Conservation (phyloP, 2,329 filamentous ascomycete species). For the Trichoderma sp. region DNA sequence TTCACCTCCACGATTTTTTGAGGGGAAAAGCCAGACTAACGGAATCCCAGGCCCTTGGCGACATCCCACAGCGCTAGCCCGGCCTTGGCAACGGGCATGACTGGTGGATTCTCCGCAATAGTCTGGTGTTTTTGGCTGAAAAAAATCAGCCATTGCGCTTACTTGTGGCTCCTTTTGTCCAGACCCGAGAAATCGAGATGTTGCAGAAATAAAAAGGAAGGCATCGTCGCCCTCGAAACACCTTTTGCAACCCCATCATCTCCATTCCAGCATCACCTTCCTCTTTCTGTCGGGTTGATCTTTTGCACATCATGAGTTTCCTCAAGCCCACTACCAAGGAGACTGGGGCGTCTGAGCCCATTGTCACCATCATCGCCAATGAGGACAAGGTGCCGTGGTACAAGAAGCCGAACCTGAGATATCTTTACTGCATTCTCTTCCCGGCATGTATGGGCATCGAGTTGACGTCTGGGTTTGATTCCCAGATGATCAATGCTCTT, state of each 20-base stretch:
- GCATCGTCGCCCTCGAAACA: neutral
- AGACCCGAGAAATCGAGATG: neutral
- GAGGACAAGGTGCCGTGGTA: conserved; percentile 5
- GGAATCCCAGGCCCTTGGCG: neutral
- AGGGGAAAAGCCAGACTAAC: neutral
- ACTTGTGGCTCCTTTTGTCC: neutral
- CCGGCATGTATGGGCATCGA: conserved; percentile 7
- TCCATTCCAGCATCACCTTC: neutral
- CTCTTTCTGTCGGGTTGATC: neutral
- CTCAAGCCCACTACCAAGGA: neutral
- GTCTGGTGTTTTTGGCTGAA: neutral
- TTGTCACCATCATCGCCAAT: neutral
- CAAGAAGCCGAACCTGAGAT: conserved; percentile 4
- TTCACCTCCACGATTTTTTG: conserved; percentile 1
- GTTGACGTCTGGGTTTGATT: conserved; percentile 4
- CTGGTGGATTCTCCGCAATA: neutral
- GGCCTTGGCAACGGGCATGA: conserved; percentile 1
- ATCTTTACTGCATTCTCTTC: conserved; percentile 4
- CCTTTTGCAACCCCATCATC: neutral
- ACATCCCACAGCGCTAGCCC: neutral
- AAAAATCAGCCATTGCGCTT: neutral
- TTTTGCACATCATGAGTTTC: neutral
- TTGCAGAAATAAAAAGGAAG: neutral
- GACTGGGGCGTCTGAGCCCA: neutral
- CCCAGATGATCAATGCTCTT: conserved; percentile 5